Conservation (phyloP, 768 basidiomycete species). For the Mycena amicta region DNA sequence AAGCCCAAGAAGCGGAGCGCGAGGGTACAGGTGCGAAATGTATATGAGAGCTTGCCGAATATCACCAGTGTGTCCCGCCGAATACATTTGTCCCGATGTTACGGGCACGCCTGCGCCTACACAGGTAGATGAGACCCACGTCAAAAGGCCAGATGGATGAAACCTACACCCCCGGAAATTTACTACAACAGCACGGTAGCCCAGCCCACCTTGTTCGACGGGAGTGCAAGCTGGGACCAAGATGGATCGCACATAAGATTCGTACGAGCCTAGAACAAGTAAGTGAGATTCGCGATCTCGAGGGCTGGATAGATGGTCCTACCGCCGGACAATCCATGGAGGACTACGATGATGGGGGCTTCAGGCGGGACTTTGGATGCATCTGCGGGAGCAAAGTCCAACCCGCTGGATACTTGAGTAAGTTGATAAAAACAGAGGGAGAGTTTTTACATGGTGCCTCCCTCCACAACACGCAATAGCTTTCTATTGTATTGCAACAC, state of each 20-base stretch:
- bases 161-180: constrained; percentile 90
- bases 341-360: constrained; percentile 58
- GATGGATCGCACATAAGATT: constrained; percentile 85
- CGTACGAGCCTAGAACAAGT: constrained; percentile 70
- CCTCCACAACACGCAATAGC: constrained; percentile 55
- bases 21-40: constrained; percentile 71
- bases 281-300: neutral
- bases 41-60: constrained; percentile 79
- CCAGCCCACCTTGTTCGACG: constrained; percentile 83
- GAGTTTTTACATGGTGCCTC: constrained; percentile 61
- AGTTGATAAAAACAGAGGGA: constrained; percentile 5
- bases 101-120: constrained; percentile 84
- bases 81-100: constrained; percentile 82
- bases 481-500: constrained; percentile 57
- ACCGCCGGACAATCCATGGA: constrained; percentile 58
- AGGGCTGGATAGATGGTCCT: no score
- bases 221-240: constrained; percentile 73
- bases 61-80: constrained; percentile 89
- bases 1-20: constrained; percentile 80
- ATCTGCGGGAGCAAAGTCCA: constrained; percentile 63
- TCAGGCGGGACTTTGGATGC: constrained; percentile 38
- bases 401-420: constrained; percentile 44
- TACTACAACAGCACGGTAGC: constrained; percentile 87
- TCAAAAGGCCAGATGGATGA: constrained; percentile 4
- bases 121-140: constrained; percentile 15